These are phyloP conservation scores for Annulohypoxylon truncatum DNA, from an alignment of 2,329 filamentous ascomycete genomes.

Conservation along the genomic window DNA sequence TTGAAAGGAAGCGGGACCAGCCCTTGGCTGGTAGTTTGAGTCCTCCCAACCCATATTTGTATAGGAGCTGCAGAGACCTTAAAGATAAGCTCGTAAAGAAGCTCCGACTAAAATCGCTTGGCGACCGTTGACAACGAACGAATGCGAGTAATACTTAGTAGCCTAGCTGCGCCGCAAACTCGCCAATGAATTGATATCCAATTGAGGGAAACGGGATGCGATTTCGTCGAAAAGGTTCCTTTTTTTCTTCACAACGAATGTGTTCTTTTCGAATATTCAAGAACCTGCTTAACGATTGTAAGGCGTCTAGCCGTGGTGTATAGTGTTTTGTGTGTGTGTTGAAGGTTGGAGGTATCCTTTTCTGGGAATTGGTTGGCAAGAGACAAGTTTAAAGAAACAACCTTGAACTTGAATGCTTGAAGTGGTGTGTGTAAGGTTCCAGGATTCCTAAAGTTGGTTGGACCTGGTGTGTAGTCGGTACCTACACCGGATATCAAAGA, in stretches of 20 bases:
- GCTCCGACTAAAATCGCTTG: constrained; percentile 7
- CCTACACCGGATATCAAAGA: background rate
- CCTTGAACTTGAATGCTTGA: constrained; percentile 22
- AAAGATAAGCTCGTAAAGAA: constrained; percentile 26
- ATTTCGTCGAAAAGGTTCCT: background rate
- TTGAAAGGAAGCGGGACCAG: constrained; percentile 41
- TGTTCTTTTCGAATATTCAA: constrained; percentile 3
- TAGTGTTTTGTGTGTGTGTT: background rate
- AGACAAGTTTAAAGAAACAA: constrained; percentile 4
- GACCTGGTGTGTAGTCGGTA: too few relatives aligned
- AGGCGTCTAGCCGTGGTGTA: constrained; percentile 9
- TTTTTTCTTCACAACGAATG: constrained; percentile 2
- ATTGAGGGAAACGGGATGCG: constrained; percentile 9
- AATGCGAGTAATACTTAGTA: constrained; percentile 19
- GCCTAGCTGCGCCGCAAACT: constrained; percentile 32
- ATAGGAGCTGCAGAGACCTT: constrained; percentile 4
- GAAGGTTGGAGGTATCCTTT: background rate
- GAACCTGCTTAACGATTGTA: constrained; percentile 10
- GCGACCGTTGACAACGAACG: constrained; percentile 3
- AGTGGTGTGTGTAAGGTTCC: constrained; percentile 18
- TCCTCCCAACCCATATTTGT: constrained; percentile 46
- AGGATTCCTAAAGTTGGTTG: background rate
- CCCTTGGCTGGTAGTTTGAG: constrained; percentile 30
- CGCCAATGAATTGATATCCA: constrained; percentile 23
- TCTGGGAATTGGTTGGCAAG: constrained; percentile 4